A percentile compares a stretch with the other conserved stretches of the same genome.
Conservation (phyloP, 1,284 basidiomycete species). For the Taiwanofungus camphoratus region DNA sequence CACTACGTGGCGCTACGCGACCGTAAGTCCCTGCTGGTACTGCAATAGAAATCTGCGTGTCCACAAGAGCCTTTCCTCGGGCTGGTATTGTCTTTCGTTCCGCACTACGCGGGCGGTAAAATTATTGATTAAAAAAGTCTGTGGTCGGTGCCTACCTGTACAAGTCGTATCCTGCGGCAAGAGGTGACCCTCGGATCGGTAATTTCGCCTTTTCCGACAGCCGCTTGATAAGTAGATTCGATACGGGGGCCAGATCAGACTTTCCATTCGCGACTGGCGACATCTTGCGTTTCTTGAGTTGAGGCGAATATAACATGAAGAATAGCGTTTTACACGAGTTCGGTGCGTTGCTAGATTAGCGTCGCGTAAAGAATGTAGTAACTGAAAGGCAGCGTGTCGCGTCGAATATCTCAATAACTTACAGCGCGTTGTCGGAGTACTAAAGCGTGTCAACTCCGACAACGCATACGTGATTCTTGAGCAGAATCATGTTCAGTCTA, state of each 20-base stretch:
- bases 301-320: constrained; percentile 5
- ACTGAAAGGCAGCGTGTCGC: no score
- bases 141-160: constrained; percentile 67
- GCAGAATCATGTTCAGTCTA: no score
- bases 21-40: constrained; percentile 93
- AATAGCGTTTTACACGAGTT: background rate
- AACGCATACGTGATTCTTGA: no score
- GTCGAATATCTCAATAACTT: no score
- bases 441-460: constrained; percentile 24
- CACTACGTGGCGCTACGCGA: constrained; percentile 91
- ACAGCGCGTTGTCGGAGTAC: constrained; percentile 19
- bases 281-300: constrained; percentile 55
- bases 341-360: constrained; percentile 16
- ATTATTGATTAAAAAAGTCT: background rate
- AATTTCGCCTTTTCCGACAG: constrained; percentile 78
- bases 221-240: constrained; percentile 78
- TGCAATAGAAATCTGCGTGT: constrained; percentile 89
- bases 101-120: constrained; percentile 45
- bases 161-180: constrained; percentile 92
- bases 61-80: constrained; percentile 82
- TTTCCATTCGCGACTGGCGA: constrained; percentile 31
- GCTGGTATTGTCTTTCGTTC: constrained; percentile 78
- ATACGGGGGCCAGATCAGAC: constrained; percentile 32
- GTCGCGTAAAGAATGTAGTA: no score
- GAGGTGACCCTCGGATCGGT: constrained; percentile 82